Percentiles rank a stretch among this genome's conserved stretches.
Evolutionary conservation across 192 early-diverging fungal genomes (phyloP).

Genomic region (Backusella circina): DNA sequence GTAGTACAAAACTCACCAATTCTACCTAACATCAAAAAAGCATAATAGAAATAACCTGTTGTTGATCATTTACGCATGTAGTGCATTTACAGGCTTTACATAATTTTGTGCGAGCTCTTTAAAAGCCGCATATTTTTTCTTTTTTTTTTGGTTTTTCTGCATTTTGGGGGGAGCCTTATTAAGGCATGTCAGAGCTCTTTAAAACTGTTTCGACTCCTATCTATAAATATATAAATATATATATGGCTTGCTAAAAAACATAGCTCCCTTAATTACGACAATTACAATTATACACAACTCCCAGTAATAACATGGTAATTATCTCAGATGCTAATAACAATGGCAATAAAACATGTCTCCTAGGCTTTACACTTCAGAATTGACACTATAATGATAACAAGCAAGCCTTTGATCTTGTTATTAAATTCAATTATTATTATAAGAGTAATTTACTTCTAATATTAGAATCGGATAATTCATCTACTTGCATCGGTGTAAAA

Average conservation of each 20-base stretch:
- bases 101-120: not conserved
- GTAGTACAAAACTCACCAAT: not conserved
- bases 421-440: not conserved
- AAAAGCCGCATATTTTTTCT: not conserved
- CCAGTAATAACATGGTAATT: not conserved
- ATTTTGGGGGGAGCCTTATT: not conserved
- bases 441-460: not conserved
- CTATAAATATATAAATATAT: not conserved
- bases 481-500: not conserved
- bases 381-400: not conserved
- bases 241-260: not conserved
- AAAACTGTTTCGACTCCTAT: not conserved
- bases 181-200: not conserved
- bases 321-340: not conserved
- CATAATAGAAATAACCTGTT: not conserved
- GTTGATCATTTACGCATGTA: not conserved
- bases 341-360: not conserved
- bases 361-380: not conserved
- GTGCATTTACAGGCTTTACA: not conserved
- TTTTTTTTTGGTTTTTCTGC: not conserved
- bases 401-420: not conserved
- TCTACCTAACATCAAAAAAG: not conserved
- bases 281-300: not conserved
- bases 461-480: constrained; percentile 1
- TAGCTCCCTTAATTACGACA: not conserved